Conservation (phyloP, 164 flowering plant genomes). For the Cinnamomum micranthum region DNA sequence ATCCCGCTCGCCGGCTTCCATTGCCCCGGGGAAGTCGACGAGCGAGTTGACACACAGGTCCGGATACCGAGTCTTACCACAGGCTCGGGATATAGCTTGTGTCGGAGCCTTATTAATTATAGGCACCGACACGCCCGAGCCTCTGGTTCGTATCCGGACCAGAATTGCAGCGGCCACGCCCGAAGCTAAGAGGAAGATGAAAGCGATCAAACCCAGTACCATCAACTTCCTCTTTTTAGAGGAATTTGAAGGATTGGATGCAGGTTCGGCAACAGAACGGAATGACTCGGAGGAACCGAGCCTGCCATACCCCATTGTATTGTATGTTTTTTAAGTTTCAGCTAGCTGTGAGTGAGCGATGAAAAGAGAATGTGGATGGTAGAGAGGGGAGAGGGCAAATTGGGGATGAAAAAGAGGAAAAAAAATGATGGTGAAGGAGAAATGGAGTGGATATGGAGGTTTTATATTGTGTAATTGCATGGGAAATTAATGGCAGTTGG, state of each 20-base stretch:
- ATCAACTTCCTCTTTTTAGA: conserved; percentile 33
- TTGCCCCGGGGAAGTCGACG: conserved; percentile 70
- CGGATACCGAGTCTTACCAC: conserved; percentile 63
- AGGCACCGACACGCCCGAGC: conserved; percentile 7
- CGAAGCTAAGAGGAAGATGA: conserved; percentile 43
- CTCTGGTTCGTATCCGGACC: conserved; percentile 24
- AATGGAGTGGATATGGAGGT: neutral
- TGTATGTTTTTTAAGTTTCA: neutral
- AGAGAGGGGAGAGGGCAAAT: too few species aligned
- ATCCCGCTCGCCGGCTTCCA: conserved; percentile 53
- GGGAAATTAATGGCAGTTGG: conserved; percentile 18
- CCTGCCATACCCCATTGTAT: conserved; percentile 52
- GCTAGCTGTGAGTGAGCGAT: neutral
- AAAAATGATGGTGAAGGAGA: too few species aligned
- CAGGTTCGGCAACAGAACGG: conserved; percentile 1
- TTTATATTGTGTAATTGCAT: conserved; percentile 4
- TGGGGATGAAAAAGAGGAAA: too few species aligned
- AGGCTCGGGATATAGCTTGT: conserved; percentile 60
- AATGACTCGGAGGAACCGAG: conserved; percentile 37
- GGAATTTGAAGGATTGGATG: neutral
- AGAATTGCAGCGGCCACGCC: conserved; percentile 47
- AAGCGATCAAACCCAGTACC: conserved; percentile 32
- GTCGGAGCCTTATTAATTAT: conserved; percentile 37
- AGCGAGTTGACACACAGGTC: conserved; percentile 69
- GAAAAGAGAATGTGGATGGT: too few species aligned